Conservation (phyloP, 352 stramenopile genomes). For the Phytophthora constricta region DNA sequence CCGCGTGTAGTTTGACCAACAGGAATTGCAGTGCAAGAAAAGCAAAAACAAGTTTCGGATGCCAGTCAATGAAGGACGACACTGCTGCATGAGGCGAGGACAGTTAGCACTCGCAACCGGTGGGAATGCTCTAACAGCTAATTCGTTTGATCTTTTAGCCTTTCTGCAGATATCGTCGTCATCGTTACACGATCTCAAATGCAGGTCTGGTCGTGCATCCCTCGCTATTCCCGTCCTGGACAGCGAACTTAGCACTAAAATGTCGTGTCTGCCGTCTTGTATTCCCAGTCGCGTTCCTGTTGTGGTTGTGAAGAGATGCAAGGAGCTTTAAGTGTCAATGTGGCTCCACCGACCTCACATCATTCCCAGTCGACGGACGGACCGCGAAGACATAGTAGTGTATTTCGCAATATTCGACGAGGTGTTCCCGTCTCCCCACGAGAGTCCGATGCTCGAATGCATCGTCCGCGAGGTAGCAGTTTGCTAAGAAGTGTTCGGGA, state of each 20-base stretch:
- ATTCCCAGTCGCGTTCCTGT: background rate
- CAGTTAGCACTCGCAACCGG: too few species aligned
- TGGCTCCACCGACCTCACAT: conserved; percentile 1
- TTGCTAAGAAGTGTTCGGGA: background rate
- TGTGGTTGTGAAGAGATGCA: background rate
- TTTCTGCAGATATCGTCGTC: too few species aligned
- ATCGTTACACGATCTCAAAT: too few species aligned
- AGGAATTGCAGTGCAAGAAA: too few species aligned
- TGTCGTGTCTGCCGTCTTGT: background rate
- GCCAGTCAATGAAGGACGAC: too few species aligned
- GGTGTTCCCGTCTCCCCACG: background rate
- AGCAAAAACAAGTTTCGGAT: background rate
- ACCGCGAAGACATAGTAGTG: conserved; percentile 3
- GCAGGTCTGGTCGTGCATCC: too few species aligned
- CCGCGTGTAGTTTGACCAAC: background rate
- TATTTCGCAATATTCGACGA: conserved; percentile 10
- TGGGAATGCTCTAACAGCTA: too few species aligned
- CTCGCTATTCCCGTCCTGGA: too few species aligned
- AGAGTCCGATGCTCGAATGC: conserved; percentile 1
- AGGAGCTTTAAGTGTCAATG: background rate
- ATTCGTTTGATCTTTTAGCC: too few species aligned
- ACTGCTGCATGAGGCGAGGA: too few species aligned
- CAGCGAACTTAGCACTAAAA: too few species aligned
- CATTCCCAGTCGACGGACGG: background rate
- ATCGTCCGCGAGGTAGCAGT: background rate